Base-by-base conservation (phyloP, 2,329 filamentous ascomycete genomes). In the Byssoonygena ceratinophila region DNA sequence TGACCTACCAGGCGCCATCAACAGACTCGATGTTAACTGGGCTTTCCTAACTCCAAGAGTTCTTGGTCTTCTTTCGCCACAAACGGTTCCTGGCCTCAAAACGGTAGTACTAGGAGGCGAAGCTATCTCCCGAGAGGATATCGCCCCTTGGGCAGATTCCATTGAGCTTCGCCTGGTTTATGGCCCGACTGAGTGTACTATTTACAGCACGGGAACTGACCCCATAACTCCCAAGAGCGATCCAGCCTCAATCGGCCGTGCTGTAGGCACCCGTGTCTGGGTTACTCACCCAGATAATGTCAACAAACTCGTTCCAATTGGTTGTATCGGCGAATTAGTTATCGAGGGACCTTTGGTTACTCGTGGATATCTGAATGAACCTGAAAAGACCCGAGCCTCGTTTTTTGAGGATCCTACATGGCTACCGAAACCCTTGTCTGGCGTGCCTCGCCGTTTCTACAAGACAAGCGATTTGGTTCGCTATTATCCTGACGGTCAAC, bases 41-140 rank as follows among this genome's bases (percentile, higher is more conserved):
- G 74, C 70, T 1, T 75, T 77, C 59, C 72, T 81, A 62, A 82
- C 79, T 0, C 74, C 77, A 0, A 68, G 76, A 0, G 68, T 81
- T 14, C 77, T 77, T 0, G 55, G 63, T 7, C 55, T 69, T 5
- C 52, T 73, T 4, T 55, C 60, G 5, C 67, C 66, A 0, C 53
- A 61, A 12, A 64, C 68, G 4, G 63, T 73, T 2, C 65, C 68
- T 2, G 63, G 60, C 1, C 59, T 75, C 6, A 65, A 64, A 20
- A 63, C 61, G 0, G 53, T 75, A 65, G 55, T 63, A 3, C 44
- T 64, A 1, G 63, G 59, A 8, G 64, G 64, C 4, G 63, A 66
- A 18, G 62, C 61, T 0, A 52, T 74, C 65, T 54, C 59, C 1
- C 46, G 61, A 9, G 62, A 66, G 45, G 51, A 56, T 14, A 45